Percentiles rank a stretch among this genome's conserved stretches.
phyloP scores from a whole-genome alignment of 179 eudicot genomes.

The Patellifolia procumbens region DNA sequence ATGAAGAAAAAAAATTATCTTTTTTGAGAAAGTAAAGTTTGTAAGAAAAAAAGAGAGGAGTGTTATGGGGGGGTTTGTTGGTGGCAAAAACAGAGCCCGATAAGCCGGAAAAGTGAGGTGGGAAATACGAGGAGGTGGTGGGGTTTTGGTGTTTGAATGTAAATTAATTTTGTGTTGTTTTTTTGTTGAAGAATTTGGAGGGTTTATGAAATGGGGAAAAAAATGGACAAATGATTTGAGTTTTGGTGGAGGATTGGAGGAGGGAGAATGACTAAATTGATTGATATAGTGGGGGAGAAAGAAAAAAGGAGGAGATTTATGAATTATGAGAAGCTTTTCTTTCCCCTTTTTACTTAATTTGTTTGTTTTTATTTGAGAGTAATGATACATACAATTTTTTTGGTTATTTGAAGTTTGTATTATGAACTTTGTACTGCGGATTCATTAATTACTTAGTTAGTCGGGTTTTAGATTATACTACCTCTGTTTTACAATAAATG shows the following conservation, averaged over 20 bases:
- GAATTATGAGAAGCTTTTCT: background rate
- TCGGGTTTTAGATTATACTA: too few species aligned
- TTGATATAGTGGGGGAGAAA: background rate
- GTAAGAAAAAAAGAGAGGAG: too few species aligned
- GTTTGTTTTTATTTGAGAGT: too few species aligned
- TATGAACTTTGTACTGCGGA: too few species aligned
- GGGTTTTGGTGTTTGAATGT: too few species aligned
- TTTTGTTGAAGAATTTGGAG: conserved; percentile 3
- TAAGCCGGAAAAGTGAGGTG: background rate
- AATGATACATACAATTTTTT: too few species aligned
- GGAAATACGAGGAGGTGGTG: background rate
- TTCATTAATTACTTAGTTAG: too few species aligned
- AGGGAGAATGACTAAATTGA: conserved; percentile 2
- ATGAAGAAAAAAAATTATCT: background rate
- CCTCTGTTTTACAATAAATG: too few species aligned
- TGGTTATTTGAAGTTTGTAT: too few species aligned
- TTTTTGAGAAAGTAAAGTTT: background rate
- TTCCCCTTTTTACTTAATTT: background rate
- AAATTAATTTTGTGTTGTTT: too few species aligned
- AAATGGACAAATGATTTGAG: background rate
- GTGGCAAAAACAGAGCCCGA: background rate
- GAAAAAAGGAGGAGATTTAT: background rate
- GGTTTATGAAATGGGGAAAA: background rate
- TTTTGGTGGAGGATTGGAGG: background rate
- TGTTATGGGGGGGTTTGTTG: background rate